Conservation (phyloP, 176 grass and related monocot genomes). For the Bromus sterilis region DNA sequence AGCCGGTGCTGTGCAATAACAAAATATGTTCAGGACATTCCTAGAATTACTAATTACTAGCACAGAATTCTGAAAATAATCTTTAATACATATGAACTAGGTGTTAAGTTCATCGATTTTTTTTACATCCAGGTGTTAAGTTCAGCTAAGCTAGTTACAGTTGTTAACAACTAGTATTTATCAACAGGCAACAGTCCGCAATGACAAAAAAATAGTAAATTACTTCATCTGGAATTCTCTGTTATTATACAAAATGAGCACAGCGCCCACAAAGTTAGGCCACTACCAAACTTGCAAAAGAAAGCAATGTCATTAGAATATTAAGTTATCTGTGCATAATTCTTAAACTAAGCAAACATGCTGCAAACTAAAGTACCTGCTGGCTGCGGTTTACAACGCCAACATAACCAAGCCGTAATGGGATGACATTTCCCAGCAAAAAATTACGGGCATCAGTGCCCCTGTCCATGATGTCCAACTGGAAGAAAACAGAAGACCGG, state of each 20-base stretch:
- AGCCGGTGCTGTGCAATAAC: neutral
- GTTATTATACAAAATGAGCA: neutral
- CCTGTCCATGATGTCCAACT: conserved; percentile 99
- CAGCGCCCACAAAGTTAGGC: neutral
- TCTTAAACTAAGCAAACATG: conserved; percentile 4
- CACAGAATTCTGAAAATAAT: neutral
- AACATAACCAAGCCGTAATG: conserved; percentile 85
- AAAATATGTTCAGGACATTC: neutral
- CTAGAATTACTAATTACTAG: neutral
- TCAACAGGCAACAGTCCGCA: neutral
- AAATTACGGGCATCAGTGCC: conserved; percentile 97
- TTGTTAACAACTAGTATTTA: neutral
- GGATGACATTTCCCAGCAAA: conserved; percentile 94
- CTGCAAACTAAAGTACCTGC: conserved; percentile 41
- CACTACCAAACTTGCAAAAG: neutral
- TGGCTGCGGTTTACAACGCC: conserved; percentile 91
- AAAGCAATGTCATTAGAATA: neutral
- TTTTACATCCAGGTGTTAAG: neutral
- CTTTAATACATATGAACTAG: neutral
- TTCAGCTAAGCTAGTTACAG: neutral
- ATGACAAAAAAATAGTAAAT: neutral
- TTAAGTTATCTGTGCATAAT: neutral
- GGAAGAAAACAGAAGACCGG: conserved; percentile 26
- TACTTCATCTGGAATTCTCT: neutral
- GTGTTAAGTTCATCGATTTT: neutral